phyloP scores from a whole-genome alignment of 2,329 filamentous ascomycete genomes.

The Claviceps quebecensis region DNA sequence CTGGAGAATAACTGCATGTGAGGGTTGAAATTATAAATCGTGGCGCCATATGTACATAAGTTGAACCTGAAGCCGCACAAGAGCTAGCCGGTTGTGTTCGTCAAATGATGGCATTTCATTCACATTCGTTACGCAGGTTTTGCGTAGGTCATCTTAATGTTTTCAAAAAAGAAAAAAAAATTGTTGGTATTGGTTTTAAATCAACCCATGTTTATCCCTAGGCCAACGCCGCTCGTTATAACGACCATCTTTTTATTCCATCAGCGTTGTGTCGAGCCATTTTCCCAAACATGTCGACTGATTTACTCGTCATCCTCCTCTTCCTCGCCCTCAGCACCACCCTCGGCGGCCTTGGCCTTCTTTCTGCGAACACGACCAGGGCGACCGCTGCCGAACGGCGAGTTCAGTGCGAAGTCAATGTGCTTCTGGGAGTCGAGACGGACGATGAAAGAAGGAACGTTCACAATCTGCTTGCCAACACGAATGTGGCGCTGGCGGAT shows the following conservation, averaged over 20 bases:
- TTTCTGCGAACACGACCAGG: slow-evolving; percentile 97
- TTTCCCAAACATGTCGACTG: slow-evolving; percentile 17
- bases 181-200: slow-evolving; percentile 17
- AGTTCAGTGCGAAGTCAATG: slow-evolving; percentile 97
- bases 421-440: slow-evolving; percentile 99
- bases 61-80: background rate
- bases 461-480: slow-evolving; percentile 99
- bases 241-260: slow-evolving; percentile 25
- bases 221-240: slow-evolving; percentile 38
- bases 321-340: slow-evolving; percentile 63
- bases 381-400: slow-evolving; percentile 93
- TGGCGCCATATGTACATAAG: background rate
- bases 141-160: background rate
- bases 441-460: slow-evolving; percentile 98
- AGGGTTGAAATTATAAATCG: background rate
- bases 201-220: slow-evolving; percentile 33
- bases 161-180: background rate
- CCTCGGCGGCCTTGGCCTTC: slow-evolving; percentile 96
- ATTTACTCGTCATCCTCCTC: slow-evolving; percentile 72
- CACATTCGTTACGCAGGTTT: background rate
- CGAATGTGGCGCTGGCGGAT: slow-evolving; percentile 99
- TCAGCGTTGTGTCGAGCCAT: slow-evolving; percentile 21
- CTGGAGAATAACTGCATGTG: background rate
- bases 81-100: background rate
- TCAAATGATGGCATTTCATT: background rate